Base-by-base conservation (phyloP, 2,329 filamentous ascomycete species). In the Sclerotinia borealis region DNA sequence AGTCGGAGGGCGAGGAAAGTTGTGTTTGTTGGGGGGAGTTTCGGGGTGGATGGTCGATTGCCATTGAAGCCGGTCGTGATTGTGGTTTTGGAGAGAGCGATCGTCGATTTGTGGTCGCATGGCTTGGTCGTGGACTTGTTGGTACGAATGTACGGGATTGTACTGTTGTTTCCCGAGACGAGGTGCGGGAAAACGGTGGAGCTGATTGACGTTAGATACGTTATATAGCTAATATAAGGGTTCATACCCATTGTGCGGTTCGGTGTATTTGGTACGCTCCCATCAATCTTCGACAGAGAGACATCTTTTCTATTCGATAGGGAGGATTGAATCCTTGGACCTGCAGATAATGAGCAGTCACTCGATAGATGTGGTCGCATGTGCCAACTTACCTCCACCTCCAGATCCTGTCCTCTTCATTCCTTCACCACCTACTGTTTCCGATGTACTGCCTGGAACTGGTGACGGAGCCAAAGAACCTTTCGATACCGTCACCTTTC, bases 401-500 rank as follows among this genome's bases (percentile, higher is more conserved):
- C 76, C 78, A 60, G 83, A 85, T 9, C 78, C 78, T 52, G 78
- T 78, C 45, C 83, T 79, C 65, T 79, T 81, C 79, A 84, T 83
- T 52, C 74, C 79, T 70, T 79, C 84, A 68, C 73, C 77, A 37
- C 69, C 68, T 64, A 65, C 66, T 67, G 74, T 69, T 71, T 71
- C 68, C 74, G 77, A 68, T 80, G 67, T 83, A 63, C 79, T 75
- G 37, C 81, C 79, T 19, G 82, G 84, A 19, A 82, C 72, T 2
- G 86, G 85, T 2, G 86, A 86, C 1, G 83, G 81, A 1, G 81
- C 80, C 22, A 80, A 77, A 4, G 85, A 85, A 63, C 78, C 74
- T 64, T 82, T 82, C 59, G 81, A 80, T 8, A 82, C 82, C 3
- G 83, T 85, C 49, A 88, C 85, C 73, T 89, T 95, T 66, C 90